Percentiles rank a stretch among this genome's conserved stretches.
Conservation (phyloP, 1,139 yeast species). For the Debaryomyces nepalensis region DNA sequence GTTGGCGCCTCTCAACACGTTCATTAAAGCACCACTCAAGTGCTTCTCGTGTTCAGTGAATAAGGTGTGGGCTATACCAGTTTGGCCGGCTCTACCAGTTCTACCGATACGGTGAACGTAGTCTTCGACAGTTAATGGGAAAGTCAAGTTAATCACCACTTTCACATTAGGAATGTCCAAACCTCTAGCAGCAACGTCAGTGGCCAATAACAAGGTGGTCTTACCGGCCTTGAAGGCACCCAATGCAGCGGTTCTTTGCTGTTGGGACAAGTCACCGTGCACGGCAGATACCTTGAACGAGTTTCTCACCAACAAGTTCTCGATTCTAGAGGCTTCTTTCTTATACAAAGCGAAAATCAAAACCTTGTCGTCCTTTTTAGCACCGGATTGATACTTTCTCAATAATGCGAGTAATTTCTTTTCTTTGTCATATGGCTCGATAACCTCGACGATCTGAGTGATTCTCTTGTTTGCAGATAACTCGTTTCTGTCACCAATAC, state of each 20-base stretch:
- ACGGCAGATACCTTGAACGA: conserved; percentile 88
- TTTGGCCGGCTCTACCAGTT: conserved; percentile 97
- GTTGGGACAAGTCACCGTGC: conserved; percentile 94
- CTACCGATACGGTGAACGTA: conserved; percentile 98
- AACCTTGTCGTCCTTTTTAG: conserved; percentile 73
- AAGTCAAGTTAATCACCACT: conserved; percentile 92
- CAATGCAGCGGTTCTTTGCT: conserved; percentile 87
- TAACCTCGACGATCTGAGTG: conserved; percentile 90
- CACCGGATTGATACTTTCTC: conserved; percentile 72
- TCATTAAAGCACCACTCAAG: conserved; percentile 91
- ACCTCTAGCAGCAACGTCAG: conserved; percentile 99
- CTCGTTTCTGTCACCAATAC: conserved; percentile 94
- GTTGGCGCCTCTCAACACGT: conserved; percentile 89
- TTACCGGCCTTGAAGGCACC: conserved; percentile 84
- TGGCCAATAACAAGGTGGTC: conserved; percentile 80
- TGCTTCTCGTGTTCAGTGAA: conserved; percentile 98
- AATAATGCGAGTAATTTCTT: conserved; percentile 71
- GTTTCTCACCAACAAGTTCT: conserved; percentile 69
- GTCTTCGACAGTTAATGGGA: conserved; percentile 97
- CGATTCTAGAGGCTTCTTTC: conserved; percentile 94
- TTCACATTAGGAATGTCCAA: conserved; percentile 97
- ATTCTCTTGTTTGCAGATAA: conserved; percentile 92
- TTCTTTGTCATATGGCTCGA: conserved; percentile 84
- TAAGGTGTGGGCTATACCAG: conserved; percentile 92
- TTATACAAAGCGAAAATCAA: conserved; percentile 92